These are phyloP conservation scores for Ophioceras dolichostomum DNA, from an alignment of 2,329 filamentous ascomycete species.

Conservation along the genomic window DNA sequence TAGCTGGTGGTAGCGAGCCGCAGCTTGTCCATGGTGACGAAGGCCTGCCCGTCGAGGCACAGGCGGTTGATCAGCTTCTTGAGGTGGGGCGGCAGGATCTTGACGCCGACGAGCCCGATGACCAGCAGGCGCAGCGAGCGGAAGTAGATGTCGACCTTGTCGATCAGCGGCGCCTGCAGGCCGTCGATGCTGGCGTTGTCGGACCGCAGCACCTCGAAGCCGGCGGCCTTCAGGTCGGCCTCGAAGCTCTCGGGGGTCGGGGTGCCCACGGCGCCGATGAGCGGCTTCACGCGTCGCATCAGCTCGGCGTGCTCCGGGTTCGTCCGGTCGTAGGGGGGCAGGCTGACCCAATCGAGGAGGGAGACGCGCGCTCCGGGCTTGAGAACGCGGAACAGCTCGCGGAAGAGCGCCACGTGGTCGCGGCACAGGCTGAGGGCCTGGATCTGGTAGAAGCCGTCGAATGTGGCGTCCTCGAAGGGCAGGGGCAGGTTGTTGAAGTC, in stretches of 20 bases:
- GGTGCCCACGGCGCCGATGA: slow-evolving; percentile 42
- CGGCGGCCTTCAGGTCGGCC: slow-evolving; percentile 29
- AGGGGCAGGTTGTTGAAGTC: slow-evolving; percentile 40
- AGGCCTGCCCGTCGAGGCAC: slow-evolving; percentile 39
- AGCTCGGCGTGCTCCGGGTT: slow-evolving; percentile 34
- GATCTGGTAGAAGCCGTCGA: slow-evolving; percentile 44
- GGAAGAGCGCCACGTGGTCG: slow-evolving; percentile 30
- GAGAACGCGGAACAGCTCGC: slow-evolving; percentile 33
- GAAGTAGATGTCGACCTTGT: slow-evolving; percentile 42
- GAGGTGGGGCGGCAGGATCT: slow-evolving; percentile 34
- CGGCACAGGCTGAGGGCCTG: slow-evolving; percentile 42
- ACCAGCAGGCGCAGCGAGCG: slow-evolving; percentile 35
- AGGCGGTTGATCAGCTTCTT: slow-evolving; percentile 39
- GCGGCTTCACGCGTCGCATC: slow-evolving; percentile 40
- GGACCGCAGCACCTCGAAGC: slow-evolving; percentile 31
- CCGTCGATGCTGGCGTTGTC: slow-evolving; percentile 39
- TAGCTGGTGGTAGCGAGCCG: slow-evolving; percentile 38
- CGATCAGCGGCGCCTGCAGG: slow-evolving; percentile 37
- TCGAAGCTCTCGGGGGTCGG: slow-evolving; percentile 35
- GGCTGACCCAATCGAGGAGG: slow-evolving; percentile 38
- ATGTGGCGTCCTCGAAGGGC: slow-evolving; percentile 32
- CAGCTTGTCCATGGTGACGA: slow-evolving; percentile 43
- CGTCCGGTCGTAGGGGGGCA: slow-evolving; percentile 32
- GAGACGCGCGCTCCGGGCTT: slow-evolving; percentile 37
- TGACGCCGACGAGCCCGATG: slow-evolving; percentile 31